A percentile compares a stretch with the other conserved stretches of the same genome.
Conservation (phyloP, 805 yeast species). For the Suhomyces kilbournensis region DNA sequence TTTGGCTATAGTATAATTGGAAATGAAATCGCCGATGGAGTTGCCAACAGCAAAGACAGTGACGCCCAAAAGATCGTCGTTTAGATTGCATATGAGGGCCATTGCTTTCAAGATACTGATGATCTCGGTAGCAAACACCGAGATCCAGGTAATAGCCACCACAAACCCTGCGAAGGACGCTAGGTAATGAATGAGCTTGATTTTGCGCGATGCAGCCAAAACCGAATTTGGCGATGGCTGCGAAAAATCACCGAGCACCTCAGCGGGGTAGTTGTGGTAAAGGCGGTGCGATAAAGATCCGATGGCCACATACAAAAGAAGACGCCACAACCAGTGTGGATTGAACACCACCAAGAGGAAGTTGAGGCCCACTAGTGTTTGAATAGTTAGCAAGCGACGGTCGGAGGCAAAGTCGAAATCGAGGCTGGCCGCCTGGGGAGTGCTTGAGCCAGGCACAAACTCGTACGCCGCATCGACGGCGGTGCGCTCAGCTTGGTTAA, state of each 20-base stretch:
- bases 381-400: conserved; percentile 21
- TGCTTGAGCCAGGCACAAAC: not conserved
- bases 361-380: conserved; percentile 26
- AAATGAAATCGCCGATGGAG: conserved; percentile 84
- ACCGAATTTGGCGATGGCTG: not conserved
- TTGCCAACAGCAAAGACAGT: conserved; percentile 92
- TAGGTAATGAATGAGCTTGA: conserved; percentile 17
- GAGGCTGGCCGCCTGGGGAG: not conserved
- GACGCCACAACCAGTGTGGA: not conserved
- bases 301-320: conserved; percentile 6
- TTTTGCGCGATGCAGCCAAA: not conserved
- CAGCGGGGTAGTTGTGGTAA: conserved; percentile 3
- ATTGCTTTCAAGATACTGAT: conserved; percentile 61
- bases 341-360: conserved; percentile 17
- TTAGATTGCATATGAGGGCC: conserved; percentile 56
- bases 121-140: conserved; percentile 66
- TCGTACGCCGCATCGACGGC: not conserved
- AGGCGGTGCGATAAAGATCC: conserved; percentile 4
- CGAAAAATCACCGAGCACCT: not conserved
- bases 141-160: conserved; percentile 64
- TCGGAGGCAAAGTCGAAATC: conserved; percentile 19
- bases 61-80: conserved; percentile 80
- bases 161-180: conserved; percentile 58
- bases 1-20: conserved; percentile 74
- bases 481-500: conserved; percentile 1